These are phyloP conservation scores for Silene vulgaris DNA, from an alignment of 179 eudicot species.

Conservation along the genomic window DNA sequence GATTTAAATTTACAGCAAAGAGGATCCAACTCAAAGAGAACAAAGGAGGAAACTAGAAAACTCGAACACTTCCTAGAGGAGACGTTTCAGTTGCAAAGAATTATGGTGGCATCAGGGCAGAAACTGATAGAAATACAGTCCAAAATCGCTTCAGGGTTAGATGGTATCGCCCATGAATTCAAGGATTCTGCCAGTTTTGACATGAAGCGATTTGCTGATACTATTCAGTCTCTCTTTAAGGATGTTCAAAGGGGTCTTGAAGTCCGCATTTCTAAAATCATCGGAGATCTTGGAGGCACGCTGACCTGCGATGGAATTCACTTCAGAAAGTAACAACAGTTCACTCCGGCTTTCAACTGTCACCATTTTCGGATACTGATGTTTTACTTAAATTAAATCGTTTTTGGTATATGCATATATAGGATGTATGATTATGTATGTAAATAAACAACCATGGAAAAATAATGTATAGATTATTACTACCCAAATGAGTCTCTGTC, in stretches of 20 bases:
- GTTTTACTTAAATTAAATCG: not conserved
- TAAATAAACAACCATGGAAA: conserved; percentile 22
- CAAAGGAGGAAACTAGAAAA: conserved; percentile 55
- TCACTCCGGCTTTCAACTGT: not conserved
- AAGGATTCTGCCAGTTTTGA: conserved; percentile 50
- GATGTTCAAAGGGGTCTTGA: conserved; percentile 90
- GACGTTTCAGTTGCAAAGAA: conserved; percentile 89
- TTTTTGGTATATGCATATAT: conserved; percentile 6
- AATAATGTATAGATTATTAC: conserved; percentile 1
- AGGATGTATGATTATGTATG: conserved; percentile 6
- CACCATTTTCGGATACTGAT: conserved; percentile 10
- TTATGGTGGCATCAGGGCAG: conserved; percentile 87
- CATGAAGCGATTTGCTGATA: conserved; percentile 68
- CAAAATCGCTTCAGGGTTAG: conserved; percentile 55
- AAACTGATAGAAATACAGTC: conserved; percentile 72
- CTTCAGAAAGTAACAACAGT: conserved; percentile 28
- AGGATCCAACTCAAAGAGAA: conserved; percentile 32
- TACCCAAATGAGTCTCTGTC: not conserved
- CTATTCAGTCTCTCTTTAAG: conserved; percentile 51
- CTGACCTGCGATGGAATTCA: conserved; percentile 78
- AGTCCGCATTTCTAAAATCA: conserved; percentile 63
- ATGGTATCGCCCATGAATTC: conserved; percentile 32
- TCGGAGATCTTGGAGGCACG: conserved; percentile 90
- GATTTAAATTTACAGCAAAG: conserved; percentile 33
- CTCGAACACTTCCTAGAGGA: conserved; percentile 81